Evolutionary conservation across 225 moss, liverwort and hornwort genomes (phyloP).

Genomic region (Neckera pumila): DNA sequence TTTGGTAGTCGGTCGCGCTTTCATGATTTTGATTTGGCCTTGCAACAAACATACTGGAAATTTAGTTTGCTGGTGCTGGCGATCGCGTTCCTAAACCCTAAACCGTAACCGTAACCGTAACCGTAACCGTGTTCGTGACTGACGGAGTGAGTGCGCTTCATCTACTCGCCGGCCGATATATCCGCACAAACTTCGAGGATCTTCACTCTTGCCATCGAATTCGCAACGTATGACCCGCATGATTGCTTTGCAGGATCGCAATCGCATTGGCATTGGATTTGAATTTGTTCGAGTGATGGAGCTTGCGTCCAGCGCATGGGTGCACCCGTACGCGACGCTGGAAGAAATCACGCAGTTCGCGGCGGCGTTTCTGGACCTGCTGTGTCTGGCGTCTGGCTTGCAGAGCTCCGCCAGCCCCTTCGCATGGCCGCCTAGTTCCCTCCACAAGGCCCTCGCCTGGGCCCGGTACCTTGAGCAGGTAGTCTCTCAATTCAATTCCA

Average conservation of each 20-base stretch:
- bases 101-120: neutral
- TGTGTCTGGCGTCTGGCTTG: conserved; percentile 32
- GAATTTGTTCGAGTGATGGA: neutral
- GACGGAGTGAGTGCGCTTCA: neutral
- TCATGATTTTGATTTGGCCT: neutral
- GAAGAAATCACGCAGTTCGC: conserved; percentile 11
- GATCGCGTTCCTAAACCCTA: neutral
- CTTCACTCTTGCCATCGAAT: neutral
- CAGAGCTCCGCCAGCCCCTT: conserved; percentile 28
- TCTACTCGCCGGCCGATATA: neutral
- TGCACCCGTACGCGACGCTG: conserved; percentile 16
- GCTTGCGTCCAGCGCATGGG: neutral
- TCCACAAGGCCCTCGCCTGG: conserved; percentile 24
- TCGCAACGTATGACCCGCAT: neutral
- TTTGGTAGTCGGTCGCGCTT: no score
- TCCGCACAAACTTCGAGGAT: neutral
- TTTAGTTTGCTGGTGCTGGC: neutral
- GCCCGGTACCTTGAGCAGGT: conserved; percentile 30
- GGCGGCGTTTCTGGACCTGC: conserved; percentile 30
- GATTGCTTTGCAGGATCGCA: neutral
- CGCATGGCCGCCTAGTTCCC: conserved; percentile 1
- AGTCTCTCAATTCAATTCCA: neutral
- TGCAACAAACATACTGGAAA: neutral
- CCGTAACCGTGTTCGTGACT: neutral
- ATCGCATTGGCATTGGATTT: neutral